These are phyloP conservation scores for Talaromyces sp. DNA, from an alignment of 2,329 filamentous ascomycete genomes.

Conservation along the genomic window DNA sequence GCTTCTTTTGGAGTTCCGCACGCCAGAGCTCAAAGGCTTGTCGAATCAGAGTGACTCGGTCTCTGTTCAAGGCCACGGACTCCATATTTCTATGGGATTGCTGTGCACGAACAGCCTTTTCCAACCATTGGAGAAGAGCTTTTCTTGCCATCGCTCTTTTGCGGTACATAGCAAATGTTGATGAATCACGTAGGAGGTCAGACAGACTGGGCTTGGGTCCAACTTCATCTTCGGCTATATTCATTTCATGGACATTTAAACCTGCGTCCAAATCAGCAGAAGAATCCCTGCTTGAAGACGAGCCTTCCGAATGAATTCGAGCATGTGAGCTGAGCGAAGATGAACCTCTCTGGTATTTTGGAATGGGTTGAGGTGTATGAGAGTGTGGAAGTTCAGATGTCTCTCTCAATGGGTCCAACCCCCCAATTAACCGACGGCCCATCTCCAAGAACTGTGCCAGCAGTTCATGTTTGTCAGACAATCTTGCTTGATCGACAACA, in stretches of 20 bases:
- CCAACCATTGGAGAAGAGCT: slow-evolving; percentile 45
- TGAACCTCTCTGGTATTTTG: slow-evolving; percentile 1
- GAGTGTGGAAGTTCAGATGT: slow-evolving; percentile 2
- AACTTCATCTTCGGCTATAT: slow-evolving; percentile 28
- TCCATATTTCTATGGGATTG: slow-evolving; percentile 35
- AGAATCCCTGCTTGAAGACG: background rate
- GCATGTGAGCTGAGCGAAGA: background rate
- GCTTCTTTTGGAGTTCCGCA: slow-evolving; percentile 33
- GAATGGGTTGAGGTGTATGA: slow-evolving; percentile 22
- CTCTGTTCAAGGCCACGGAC: slow-evolving; percentile 43
- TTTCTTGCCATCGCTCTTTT: slow-evolving; percentile 32
- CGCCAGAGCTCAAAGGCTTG: slow-evolving; percentile 51
- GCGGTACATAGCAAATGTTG: slow-evolving; percentile 41
- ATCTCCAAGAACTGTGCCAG: slow-evolving; percentile 35
- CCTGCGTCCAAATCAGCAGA: slow-evolving; percentile 20
- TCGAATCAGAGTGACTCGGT: slow-evolving; percentile 47
- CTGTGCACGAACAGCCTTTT: slow-evolving; percentile 33
- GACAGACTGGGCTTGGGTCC: slow-evolving; percentile 47
- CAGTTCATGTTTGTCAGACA: slow-evolving; percentile 30
- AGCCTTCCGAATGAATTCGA: background rate
- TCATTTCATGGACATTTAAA: slow-evolving; percentile 1
- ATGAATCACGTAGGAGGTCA: slow-evolving; percentile 47
- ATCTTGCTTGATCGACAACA: slow-evolving; percentile 13
- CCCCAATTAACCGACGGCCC: slow-evolving; percentile 30
- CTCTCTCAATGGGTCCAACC: slow-evolving; percentile 23